A percentile compares a stretch with the other conserved stretches of the same genome.
Conservation (phyloP, 2,329 filamentous ascomycete species). For the Calonectria henricotiae region DNA sequence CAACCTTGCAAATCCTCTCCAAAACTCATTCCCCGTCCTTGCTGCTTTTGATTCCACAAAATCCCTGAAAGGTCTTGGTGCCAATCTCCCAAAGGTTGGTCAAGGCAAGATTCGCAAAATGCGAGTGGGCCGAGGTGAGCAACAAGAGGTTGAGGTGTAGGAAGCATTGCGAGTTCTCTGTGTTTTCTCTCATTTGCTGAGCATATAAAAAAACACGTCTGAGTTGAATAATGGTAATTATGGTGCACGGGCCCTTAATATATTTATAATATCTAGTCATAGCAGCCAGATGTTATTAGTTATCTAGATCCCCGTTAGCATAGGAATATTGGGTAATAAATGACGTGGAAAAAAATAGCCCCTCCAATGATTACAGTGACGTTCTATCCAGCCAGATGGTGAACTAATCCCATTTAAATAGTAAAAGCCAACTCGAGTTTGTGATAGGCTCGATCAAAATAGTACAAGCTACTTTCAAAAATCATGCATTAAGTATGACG, state of each 20-base stretch:
- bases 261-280: conserved; percentile 10
- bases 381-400: no score
- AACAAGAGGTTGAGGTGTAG: neutral
- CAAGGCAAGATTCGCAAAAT: conserved; percentile 1
- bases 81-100: neutral
- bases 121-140: neutral
- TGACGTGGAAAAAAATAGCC: conserved; percentile 5
- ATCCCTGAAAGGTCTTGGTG: neutral
- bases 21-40: conserved; percentile 12
- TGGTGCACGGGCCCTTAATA: conserved; percentile 3
- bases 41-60: neutral
- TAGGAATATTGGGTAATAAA: conserved; percentile 9
- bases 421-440: no score
- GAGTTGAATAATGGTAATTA: conserved; percentile 3
- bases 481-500: no score
- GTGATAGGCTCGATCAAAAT: no score
- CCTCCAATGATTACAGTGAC: neutral
- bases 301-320: conserved; percentile 4
- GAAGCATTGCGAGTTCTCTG: neutral
- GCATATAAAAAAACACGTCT: conserved; percentile 20
- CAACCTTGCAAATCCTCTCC: conserved; percentile 2
- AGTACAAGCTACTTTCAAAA: no score
- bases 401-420: no score
- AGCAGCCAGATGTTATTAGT: conserved; percentile 17
- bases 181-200: conserved; percentile 6